phyloP scores from a whole-genome alignment of 2,329 filamentous ascomycete genomes.

The Stagonosporopsis vannaccii region DNA sequence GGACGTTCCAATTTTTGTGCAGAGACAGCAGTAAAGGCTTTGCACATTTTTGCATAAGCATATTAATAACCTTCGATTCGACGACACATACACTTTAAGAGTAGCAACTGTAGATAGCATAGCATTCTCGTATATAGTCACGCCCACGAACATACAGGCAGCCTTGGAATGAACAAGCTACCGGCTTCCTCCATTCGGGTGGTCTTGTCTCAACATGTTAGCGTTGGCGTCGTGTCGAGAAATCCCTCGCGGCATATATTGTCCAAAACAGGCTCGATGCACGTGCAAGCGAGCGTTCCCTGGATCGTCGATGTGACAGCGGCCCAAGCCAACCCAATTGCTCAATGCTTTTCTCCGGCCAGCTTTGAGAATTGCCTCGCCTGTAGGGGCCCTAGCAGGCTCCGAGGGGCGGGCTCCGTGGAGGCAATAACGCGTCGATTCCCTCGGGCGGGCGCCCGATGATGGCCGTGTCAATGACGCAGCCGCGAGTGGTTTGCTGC shows the following conservation, averaged over 20 bases:
- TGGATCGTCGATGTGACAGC: slow-evolving; percentile 4
- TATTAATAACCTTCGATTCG: slow-evolving; percentile 14
- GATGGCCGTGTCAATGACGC: slow-evolving; percentile 14
- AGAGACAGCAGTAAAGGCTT: slow-evolving; percentile 13
- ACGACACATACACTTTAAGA: slow-evolving; percentile 1
- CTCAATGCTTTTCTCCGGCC: not conserved
- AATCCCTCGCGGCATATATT: slow-evolving; percentile 1
- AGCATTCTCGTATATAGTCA: slow-evolving; percentile 5
- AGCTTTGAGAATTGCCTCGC: slow-evolving; percentile 9
- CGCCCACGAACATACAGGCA: not conserved
- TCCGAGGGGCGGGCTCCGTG: too few species aligned
- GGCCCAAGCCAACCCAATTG: slow-evolving; percentile 1
- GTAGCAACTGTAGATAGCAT: slow-evolving; percentile 2
- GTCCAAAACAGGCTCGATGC: not conserved
- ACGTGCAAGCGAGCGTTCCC: slow-evolving; percentile 5
- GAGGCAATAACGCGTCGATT: not conserved
- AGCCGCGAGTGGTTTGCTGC: slow-evolving; percentile 13
- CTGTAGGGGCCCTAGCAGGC: not conserved
- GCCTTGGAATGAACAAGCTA: slow-evolving; percentile 2
- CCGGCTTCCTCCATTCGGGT: not conserved
- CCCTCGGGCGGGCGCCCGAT: slow-evolving; percentile 2
- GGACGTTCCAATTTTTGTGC: slow-evolving; percentile 43
- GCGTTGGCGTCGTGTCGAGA: slow-evolving; percentile 1
- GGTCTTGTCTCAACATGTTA: not conserved
- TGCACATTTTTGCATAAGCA: not conserved